Conservation (phyloP, 1,139 yeast species). For the Arxiozyma bovina region DNA sequence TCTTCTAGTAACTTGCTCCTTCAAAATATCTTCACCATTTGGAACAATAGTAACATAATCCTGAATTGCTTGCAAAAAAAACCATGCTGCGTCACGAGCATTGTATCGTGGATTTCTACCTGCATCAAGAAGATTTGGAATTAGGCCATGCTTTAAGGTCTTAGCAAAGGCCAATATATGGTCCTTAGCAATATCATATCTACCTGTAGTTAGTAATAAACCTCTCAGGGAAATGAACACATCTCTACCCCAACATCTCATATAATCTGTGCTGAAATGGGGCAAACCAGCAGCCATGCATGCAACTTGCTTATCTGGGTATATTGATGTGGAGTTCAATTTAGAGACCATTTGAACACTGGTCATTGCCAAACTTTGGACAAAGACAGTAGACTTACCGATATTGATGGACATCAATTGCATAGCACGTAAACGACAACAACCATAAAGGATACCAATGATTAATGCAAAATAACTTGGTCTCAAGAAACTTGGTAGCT, state of each 20-base stretch:
- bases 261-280: constrained; percentile 79
- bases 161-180: constrained; percentile 86
- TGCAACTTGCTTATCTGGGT: constrained; percentile 55
- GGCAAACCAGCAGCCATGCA: constrained; percentile 95
- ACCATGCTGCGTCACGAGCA: constrained; percentile 97
- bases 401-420: constrained; percentile 46
- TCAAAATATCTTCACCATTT: constrained; percentile 54
- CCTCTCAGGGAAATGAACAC: constrained; percentile 86
- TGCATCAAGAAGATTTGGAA: constrained; percentile 86
- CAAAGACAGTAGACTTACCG: constrained; percentile 58
- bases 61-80: constrained; percentile 77
- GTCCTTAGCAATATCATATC: constrained; percentile 67
- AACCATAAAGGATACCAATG: constrained; percentile 73
- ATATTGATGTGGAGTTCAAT: constrained; percentile 66
- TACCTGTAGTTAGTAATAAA: constrained; percentile 62
- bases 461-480: constrained; percentile 83
- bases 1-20: constrained; percentile 67
- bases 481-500: constrained; percentile 67
- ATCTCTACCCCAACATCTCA: constrained; percentile 99
- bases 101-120: constrained; percentile 91
- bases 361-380: constrained; percentile 70
- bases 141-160: constrained; percentile 88
- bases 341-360: constrained; percentile 82
- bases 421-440: constrained; percentile 62
- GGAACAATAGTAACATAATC: constrained; percentile 69